Base-by-base conservation (phyloP, 768 basidiomycete species). In the Pisolithus microcarpus region DNA sequence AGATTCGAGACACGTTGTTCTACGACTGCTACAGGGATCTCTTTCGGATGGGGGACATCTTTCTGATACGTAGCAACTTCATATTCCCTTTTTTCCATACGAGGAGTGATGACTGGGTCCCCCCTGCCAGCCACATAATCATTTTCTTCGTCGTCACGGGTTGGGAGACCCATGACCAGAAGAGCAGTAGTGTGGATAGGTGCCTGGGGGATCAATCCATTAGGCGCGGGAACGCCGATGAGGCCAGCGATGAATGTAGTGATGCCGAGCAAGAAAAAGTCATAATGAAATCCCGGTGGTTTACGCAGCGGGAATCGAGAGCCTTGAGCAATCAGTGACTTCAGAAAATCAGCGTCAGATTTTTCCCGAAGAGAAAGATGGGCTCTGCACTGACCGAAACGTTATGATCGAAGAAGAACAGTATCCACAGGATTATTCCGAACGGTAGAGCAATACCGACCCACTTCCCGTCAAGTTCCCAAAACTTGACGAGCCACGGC, bases 391-490 rank as follows among this genome's bases (percentile, higher is more conserved):
- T 58, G 64, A 90, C 89, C 43, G 91, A 93, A 48, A 93, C 89
- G 58, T 94, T 94, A 57, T 93, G 89, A 56, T 97, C 92, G 58
- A 96, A 96, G 73, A 93, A 93, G 70, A 97, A 95, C 40, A 96
- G 70, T 21, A 95, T 78, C 81, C 89, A 96, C 5, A 98, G 72
- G 19, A 92, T 73, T 38, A 93, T 66, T 2, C 93, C 94, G 59
- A 96, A 96, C 0, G 92, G 93, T 39, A 93, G 72, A 0, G 92
- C 89, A 26, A 91, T 83, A 10, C 84, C 89, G 3, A 94, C 84
- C 87, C 91, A 96, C 68, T 89, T 90, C 0, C 77, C 83, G 18
- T 87, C 84, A 3, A 96, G 72, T 54, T 91, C 70, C 94, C 92
- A 96, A 61, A 95, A 96, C 28, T 64, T 76, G 10, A 96, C 88